Evolutionary conservation across 1,284 basidiomycete species (phyloP).

Genomic region (Earliella scabrosa): DNA sequence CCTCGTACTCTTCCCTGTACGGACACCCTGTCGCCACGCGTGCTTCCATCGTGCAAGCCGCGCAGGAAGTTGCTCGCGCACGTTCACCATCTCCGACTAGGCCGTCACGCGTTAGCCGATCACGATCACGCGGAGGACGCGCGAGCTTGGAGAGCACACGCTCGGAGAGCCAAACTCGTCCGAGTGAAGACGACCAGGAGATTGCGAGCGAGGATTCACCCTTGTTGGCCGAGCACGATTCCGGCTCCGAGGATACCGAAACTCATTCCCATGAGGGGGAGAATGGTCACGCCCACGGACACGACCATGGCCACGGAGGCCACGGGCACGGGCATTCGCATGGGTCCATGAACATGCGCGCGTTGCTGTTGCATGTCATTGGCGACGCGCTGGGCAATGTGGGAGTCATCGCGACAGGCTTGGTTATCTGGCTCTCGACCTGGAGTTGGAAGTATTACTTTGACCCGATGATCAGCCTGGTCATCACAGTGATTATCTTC

Average conservation of each 20-base stretch:
- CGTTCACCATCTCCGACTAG: constrained; percentile 50
- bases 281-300: constrained; percentile 11
- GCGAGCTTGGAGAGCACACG: constrained; percentile 20
- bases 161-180: constrained; percentile 15
- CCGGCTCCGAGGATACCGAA: constrained; percentile 23
- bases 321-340: constrained; percentile 59
- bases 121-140: constrained; percentile 32
- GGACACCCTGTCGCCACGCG: constrained; percentile 88
- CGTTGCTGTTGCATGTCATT: constrained; percentile 91
- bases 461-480: constrained; percentile 92
- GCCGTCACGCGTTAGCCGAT: constrained; percentile 26
- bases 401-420: constrained; percentile 94
- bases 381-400: constrained; percentile 98
- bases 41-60: constrained; percentile 86
- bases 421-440: constrained; percentile 87
- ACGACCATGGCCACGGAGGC: constrained; percentile 16
- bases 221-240: constrained; percentile 23
- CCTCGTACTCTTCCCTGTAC: constrained; percentile 69
- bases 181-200: constrained; percentile 9
- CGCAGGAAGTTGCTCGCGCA: constrained; percentile 76
- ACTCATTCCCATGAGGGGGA: constrained; percentile 19
- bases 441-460: constrained; percentile 89
- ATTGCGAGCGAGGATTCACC: constrained; percentile 30
- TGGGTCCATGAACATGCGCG: constrained; percentile 97
- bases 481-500: constrained; percentile 98